Evolutionary conservation across 345 rosid genomes (phyloP).

Genomic region (Corymbia maculata): DNA sequence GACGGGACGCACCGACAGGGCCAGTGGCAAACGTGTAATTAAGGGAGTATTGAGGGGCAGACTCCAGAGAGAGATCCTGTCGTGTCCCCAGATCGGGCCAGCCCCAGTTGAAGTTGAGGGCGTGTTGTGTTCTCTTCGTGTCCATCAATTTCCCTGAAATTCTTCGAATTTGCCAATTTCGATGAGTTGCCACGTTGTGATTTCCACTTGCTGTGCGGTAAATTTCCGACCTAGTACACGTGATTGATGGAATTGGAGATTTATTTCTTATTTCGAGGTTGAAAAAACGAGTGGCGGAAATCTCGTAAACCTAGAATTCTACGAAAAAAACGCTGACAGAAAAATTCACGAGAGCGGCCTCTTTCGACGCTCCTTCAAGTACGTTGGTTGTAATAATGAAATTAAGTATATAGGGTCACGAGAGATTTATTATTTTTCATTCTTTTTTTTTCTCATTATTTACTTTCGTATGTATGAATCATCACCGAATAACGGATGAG

Average conservation of each 20-base stretch:
- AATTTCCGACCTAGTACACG: not conserved
- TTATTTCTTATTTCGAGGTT: too few relatives aligned
- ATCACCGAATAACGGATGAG: not conserved
- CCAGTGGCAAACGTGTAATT: not conserved
- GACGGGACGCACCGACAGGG: not conserved
- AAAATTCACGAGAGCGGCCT: too few relatives aligned
- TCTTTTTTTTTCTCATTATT: not conserved
- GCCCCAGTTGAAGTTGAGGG: not conserved
- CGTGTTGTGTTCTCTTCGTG: not conserved
- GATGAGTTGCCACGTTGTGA: too few relatives aligned
- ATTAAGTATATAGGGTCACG: not conserved
- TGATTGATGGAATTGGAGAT: not conserved
- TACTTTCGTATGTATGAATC: not conserved
- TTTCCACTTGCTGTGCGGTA: not conserved
- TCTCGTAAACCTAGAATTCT: too few relatives aligned
- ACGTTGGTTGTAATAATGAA: not conserved
- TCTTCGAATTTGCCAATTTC: not conserved
- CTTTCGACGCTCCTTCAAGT: too few relatives aligned
- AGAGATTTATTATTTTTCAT: too few relatives aligned
- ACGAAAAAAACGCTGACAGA: too few relatives aligned
- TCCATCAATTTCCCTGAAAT: not conserved
- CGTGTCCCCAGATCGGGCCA: not conserved
- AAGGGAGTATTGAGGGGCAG: not conserved
- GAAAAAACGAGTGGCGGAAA: too few relatives aligned
- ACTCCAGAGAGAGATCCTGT: not conserved